Evolutionary conservation across 805 yeast genomes (phyloP).

Genomic region (Sugiyamaella smithiae): DNA sequence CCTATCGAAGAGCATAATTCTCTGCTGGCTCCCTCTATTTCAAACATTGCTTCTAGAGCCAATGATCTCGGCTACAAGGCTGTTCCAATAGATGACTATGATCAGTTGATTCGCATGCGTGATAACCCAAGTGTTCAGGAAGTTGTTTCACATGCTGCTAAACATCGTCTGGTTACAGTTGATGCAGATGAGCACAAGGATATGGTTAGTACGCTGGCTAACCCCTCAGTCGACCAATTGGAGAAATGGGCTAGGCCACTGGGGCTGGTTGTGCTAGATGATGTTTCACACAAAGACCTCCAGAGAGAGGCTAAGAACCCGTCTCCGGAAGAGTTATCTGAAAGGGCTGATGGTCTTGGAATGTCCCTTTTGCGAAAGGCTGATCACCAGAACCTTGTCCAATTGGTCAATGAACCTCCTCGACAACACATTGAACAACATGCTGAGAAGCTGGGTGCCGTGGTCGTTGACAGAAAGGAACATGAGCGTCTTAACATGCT

Average conservation of each 20-base stretch:
- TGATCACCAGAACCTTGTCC: constrained; percentile 24
- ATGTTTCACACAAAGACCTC: constrained; percentile 32
- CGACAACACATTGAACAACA: constrained; percentile 27
- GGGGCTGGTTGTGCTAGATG: constrained; percentile 36
- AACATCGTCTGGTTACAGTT: constrained; percentile 25
- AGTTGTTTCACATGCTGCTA: constrained; percentile 14
- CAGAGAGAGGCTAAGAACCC: constrained; percentile 21
- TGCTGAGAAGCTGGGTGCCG: constrained; percentile 21
- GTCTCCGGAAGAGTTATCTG: constrained; percentile 23
- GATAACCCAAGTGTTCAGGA: background rate
- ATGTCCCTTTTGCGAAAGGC: constrained; percentile 23
- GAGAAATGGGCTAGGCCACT: constrained; percentile 21
- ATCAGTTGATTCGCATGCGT: constrained; percentile 2
- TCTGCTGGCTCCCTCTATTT: constrained; percentile 3
- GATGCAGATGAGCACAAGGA: constrained; percentile 24
- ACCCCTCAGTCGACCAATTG: constrained; percentile 23
- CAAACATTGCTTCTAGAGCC: constrained; percentile 12
- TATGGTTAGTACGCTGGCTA: constrained; percentile 13
- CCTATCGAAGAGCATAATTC: constrained; percentile 19
- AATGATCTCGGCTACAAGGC: constrained; percentile 13
- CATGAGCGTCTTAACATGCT: constrained; percentile 18
- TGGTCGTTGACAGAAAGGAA: constrained; percentile 25
- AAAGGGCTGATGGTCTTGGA: constrained; percentile 24
- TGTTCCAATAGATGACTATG: constrained; percentile 15
- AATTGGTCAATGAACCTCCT: constrained; percentile 13